Base-by-base conservation (phyloP, 2,329 filamentous ascomycete species). In the Apiospora marii region DNA sequence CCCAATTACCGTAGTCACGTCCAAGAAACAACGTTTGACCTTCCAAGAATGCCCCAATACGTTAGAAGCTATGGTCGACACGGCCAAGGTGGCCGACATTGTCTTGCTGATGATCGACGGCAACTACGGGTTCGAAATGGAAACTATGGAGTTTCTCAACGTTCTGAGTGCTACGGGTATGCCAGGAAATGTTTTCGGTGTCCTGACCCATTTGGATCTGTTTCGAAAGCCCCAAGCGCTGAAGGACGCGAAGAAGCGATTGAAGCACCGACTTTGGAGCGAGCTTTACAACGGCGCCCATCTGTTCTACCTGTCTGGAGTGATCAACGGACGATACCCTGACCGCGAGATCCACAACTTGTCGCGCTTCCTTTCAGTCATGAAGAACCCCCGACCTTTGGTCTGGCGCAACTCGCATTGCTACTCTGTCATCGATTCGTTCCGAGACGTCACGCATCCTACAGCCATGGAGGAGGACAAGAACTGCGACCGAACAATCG, bases 61-160 rank as follows among this genome's bases (percentile, higher is more conserved):
- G 78, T 90, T 99, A 71, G 95, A 97, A 74, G 93, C 94, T 76
- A 98, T 98, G 94, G 95, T 99, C 75, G 96, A 99, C 83, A 89
- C 98, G 72, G 94, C 96, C 73, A 99, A 99, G 84, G 94, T 99
- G 61, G 96, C 97, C 24, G 96, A 99, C 82, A 98, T 99, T 78
- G 94, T 98, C 7, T 88, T 99, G 69, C 89, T 99, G 72, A 96
- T 99, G 94, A 99, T 99, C 78, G 96, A 99, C 81, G 97, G 96
- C 72, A 98, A 98, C 84, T 99, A 93, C 79, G 97, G 96, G 19
- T 99, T 99, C 80, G 96, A 99, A 84, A 99, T 99, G 96, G 96
- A 99, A 87, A 99, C 96, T 0, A 99, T 99, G 96, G 96, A 99
- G 84, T 99, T 99, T 74, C 86, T 99, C 80, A 98, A 98, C 78